A percentile compares a stretch with the other conserved stretches of the same genome.
These are phyloP conservation scores for Akanthomyces uredinophilus DNA, from an alignment of 2,329 filamentous ascomycete genomes.

Conservation along the genomic window DNA sequence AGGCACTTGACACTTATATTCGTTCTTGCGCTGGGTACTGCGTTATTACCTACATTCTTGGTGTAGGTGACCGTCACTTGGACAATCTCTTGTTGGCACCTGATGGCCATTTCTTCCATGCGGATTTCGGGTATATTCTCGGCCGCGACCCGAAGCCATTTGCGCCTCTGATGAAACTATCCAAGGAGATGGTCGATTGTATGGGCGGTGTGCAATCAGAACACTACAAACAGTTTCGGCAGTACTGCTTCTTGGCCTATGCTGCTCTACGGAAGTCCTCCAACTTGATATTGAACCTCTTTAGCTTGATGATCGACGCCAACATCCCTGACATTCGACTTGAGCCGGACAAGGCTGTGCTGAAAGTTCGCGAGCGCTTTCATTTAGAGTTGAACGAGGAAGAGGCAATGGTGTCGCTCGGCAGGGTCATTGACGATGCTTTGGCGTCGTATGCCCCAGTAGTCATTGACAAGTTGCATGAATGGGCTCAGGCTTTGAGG, in stretches of 20 bases:
- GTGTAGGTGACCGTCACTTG: slow-evolving; percentile 90
- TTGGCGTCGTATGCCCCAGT: slow-evolving; percentile 86
- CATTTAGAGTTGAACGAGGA: slow-evolving; percentile 88
- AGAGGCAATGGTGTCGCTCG: slow-evolving; percentile 83
- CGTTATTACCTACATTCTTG: slow-evolving; percentile 95
- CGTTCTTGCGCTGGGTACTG: slow-evolving; percentile 97
- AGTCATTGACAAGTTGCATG: slow-evolving; percentile 91
- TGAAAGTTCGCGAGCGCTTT: slow-evolving; percentile 93
- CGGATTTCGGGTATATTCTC: slow-evolving; percentile 96
- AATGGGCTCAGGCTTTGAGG: slow-evolving; percentile 85
- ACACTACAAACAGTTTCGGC: slow-evolving; percentile 84
- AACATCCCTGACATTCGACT: slow-evolving; percentile 94
- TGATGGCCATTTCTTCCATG: slow-evolving; percentile 93
- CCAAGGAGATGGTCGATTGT: slow-evolving; percentile 96
- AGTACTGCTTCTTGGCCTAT: slow-evolving; percentile 94
- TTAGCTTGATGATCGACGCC: slow-evolving; percentile 94
- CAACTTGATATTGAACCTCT: slow-evolving; percentile 89
- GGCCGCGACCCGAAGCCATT: slow-evolving; percentile 97
- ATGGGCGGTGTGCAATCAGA: slow-evolving; percentile 83
- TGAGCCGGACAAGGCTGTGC: slow-evolving; percentile 86
- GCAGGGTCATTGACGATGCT: slow-evolving; percentile 85
- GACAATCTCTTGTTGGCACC: slow-evolving; percentile 91
- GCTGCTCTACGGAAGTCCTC: slow-evolving; percentile 83
- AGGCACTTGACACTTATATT: slow-evolving; percentile 91
- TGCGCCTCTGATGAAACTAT: slow-evolving; percentile 93